Percentiles rank a stretch among this genome's conserved stretches.
Conservation (phyloP, 306 rosid species). For the Cicer pinnatifidum region DNA sequence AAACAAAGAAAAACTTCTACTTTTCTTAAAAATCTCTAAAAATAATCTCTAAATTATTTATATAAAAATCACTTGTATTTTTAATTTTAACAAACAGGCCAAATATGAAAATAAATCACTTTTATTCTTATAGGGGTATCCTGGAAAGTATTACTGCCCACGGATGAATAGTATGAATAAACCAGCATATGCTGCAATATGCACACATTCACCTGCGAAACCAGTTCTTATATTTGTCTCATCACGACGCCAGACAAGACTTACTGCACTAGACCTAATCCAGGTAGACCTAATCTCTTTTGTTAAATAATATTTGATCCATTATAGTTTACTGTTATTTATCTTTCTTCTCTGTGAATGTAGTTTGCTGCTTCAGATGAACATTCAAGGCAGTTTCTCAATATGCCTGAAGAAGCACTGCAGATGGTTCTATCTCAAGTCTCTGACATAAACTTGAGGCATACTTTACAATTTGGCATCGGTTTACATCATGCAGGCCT, state of each 20-base stretch:
- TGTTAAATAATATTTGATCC: slow-evolving; percentile 40
- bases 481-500: slow-evolving; percentile 97
- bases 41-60: too few species aligned
- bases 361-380: slow-evolving; percentile 97
- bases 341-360: slow-evolving; percentile 42
- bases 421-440: slow-evolving; percentile 95
- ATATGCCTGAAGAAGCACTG: slow-evolving; percentile 79
- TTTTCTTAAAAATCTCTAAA: too few species aligned
- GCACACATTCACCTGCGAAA: slow-evolving; percentile 94
- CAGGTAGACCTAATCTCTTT: slow-evolving; percentile 60
- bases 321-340: slow-evolving; percentile 30
- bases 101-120: slow-evolving; percentile 2
- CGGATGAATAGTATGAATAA: slow-evolving; percentile 99
- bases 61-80: too few species aligned
- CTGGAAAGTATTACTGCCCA: slow-evolving; percentile 97
- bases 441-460: slow-evolving; percentile 87
- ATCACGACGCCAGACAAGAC: slow-evolving; percentile 96
- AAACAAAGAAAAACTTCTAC: too few species aligned
- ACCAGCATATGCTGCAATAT: slow-evolving; percentile 96
- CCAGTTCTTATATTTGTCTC: slow-evolving; percentile 99
- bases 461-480: slow-evolving; percentile 94
- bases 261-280: slow-evolving; percentile 91
- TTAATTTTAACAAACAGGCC: too few species aligned
- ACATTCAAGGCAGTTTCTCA: slow-evolving; percentile 84
- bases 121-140: slow-evolving; percentile 71